Evolutionary conservation across 2,329 filamentous ascomycete species (phyloP).

Genomic region (Bipolaris cookei): DNA sequence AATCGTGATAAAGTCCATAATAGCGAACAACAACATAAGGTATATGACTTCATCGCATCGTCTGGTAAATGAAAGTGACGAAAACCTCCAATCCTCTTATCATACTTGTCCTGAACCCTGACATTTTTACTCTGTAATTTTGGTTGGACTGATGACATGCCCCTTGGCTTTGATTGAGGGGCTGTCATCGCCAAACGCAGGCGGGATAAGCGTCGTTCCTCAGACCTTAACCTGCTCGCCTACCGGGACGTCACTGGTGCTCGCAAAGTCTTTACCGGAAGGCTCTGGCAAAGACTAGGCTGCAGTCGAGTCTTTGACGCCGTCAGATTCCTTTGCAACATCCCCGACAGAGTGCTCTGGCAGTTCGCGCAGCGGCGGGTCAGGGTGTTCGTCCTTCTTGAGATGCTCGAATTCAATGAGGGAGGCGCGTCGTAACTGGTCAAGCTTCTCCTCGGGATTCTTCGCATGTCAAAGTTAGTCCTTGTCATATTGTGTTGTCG

Average conservation of each 20-base stretch:
- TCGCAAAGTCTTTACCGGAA: conserved; percentile 15
- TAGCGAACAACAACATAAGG: neutral
- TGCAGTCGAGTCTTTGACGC: neutral
- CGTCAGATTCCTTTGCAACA: neutral
- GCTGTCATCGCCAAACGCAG: conserved; percentile 24
- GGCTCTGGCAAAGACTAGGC: conserved; percentile 2
- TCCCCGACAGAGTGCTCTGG: conserved; percentile 47
- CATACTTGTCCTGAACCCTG: neutral
- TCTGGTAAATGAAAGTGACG: neutral
- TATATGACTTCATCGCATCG: neutral
- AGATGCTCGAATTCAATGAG: conserved; percentile 52
- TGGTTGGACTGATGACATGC: conserved; percentile 22
- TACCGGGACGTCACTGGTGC: neutral
- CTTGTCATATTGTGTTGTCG: conserved; percentile 5
- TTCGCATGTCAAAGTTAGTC: conserved; percentile 46
- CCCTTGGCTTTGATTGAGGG: neutral
- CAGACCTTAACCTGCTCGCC: conserved; percentile 20
- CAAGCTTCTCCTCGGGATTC: conserved; percentile 56
- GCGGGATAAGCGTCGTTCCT: conserved; percentile 28
- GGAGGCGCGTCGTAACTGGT: conserved; percentile 55
- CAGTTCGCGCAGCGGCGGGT: conserved; percentile 42
- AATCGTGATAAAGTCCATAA: neutral
- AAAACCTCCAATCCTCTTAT: neutral
- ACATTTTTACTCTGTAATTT: conserved; percentile 7
- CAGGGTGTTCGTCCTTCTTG: conserved; percentile 40